Conservation (phyloP, 1,284 basidiomycete species). For the Wallemia ichthyophaga region DNA sequence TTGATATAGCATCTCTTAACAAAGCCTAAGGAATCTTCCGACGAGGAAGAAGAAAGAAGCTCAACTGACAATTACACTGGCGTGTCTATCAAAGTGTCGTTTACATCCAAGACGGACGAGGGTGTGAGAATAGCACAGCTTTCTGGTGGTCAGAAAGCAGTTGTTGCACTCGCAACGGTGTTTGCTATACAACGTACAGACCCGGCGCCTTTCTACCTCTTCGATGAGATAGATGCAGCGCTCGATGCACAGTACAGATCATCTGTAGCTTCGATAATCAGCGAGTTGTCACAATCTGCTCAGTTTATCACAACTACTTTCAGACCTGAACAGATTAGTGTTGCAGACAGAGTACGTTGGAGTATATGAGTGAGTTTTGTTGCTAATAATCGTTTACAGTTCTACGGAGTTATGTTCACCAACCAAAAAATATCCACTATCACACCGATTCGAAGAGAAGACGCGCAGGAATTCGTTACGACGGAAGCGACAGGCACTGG, state of each 20-base stretch:
- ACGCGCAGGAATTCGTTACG: slow-evolving; percentile 52
- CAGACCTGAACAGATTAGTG: slow-evolving; percentile 80
- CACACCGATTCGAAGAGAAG: slow-evolving; percentile 43
- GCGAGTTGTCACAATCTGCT: slow-evolving; percentile 49
- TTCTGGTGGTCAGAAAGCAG: slow-evolving; percentile 87
- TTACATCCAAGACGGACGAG: slow-evolving; percentile 92
- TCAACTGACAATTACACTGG: slow-evolving; percentile 84
- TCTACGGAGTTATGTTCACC: slow-evolving; percentile 97
- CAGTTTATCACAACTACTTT: slow-evolving; percentile 99
- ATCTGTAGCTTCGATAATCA: slow-evolving; percentile 87
- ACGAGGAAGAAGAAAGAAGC: slow-evolving; percentile 35
- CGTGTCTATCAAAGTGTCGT: slow-evolving; percentile 89
- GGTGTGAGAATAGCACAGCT: slow-evolving; percentile 85
- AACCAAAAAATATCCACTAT: slow-evolving; percentile 77
- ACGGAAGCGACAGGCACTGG: neutral
- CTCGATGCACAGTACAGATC: slow-evolving; percentile 92
- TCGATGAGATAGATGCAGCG: slow-evolving; percentile 98
- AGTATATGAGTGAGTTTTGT: neutral
- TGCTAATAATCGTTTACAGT: slow-evolving; percentile 13
- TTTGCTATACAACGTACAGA: slow-evolving; percentile 99
- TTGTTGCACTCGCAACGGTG: slow-evolving; percentile 89
- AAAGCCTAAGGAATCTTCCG: slow-evolving; percentile 35
- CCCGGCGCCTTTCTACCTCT: slow-evolving; percentile 97
- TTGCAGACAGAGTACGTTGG: slow-evolving; percentile 36
- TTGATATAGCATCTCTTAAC: slow-evolving; percentile 7